These are phyloP conservation scores for Pleurotus giganteus DNA, from an alignment of 768 basidiomycete species.

Conservation along the genomic window DNA sequence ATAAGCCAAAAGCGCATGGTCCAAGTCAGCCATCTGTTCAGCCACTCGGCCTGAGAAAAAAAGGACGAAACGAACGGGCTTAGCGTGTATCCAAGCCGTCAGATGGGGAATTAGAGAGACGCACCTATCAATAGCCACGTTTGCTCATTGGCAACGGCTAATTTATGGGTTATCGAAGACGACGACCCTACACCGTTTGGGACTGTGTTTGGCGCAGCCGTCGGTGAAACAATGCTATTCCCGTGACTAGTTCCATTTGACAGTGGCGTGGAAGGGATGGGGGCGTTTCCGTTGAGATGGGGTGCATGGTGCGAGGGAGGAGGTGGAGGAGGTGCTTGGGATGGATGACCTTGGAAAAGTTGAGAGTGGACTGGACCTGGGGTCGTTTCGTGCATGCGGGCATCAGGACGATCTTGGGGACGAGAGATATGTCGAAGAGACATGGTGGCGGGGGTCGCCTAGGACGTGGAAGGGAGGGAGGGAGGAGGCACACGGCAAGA, in stretches of 20 bases:
- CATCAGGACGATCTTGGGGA: constrained; percentile 52
- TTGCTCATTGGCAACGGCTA: constrained; percentile 86
- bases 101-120: constrained; percentile 18
- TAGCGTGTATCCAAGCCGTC: constrained; percentile 1
- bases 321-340: constrained; percentile 32
- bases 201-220: constrained; percentile 30
- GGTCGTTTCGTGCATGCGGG: constrained; percentile 61
- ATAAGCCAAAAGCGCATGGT: constrained; percentile 90
- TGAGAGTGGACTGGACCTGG: constrained; percentile 27
- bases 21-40: constrained; percentile 93
- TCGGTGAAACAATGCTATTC: constrained; percentile 45
- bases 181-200: constrained; percentile 24
- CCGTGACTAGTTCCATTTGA: constrained; percentile 42
- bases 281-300: constrained; percentile 51
- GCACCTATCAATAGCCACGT: constrained; percentile 93
- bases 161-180: constrained; percentile 62
- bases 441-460: constrained; percentile 35
- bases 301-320: constrained; percentile 29
- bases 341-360: constrained; percentile 33
- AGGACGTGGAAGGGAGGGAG: constrained; percentile 14
- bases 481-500: constrained; percentile 22
- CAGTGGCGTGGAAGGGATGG: constrained; percentile 47
- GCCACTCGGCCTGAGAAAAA: constrained; percentile 78
- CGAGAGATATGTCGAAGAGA: constrained; percentile 62
- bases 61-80: constrained; percentile 11